Evolutionary conservation across 345 rosid genomes (phyloP).

Genomic region (Gossypium ekmanianum): DNA sequence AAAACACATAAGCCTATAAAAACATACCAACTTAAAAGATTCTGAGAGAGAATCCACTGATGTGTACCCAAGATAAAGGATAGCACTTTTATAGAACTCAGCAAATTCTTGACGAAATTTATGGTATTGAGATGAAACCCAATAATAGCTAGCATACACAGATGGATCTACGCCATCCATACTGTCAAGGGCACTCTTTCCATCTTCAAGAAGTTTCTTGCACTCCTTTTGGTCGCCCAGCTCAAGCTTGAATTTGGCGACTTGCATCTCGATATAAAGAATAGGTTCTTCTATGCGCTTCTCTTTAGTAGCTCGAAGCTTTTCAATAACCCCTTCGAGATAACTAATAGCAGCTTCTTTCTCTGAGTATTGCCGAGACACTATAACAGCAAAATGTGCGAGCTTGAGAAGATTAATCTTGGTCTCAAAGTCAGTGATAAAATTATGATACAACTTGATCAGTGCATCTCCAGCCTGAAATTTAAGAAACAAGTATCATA

Average conservation of each 20-base stretch:
- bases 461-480: constrained; percentile 89
- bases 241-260: constrained; percentile 81
- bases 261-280: constrained; percentile 81
- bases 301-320: constrained; percentile 76
- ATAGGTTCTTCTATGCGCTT: constrained; percentile 76
- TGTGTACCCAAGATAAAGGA: constrained; percentile 88
- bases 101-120: constrained; percentile 82
- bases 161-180: constrained; percentile 98
- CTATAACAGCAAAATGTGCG: constrained; percentile 88
- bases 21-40: constrained; percentile 82
- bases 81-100: constrained; percentile 85
- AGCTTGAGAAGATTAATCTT: constrained; percentile 97
- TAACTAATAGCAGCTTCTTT: constrained; percentile 86
- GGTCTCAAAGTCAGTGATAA: constrained; percentile 94
- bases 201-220: constrained; percentile 86
- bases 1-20: constrained; percentile 10
- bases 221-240: constrained; percentile 84
- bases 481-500: constrained; percentile 2
- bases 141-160: constrained; percentile 76
- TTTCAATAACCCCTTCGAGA: constrained; percentile 86
- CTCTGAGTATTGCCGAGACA: constrained; percentile 89
- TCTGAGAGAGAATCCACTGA: constrained; percentile 92
- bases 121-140: constrained; percentile 90
- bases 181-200: constrained; percentile 76
- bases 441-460: constrained; percentile 84